phyloP scores from a whole-genome alignment of 257 asterid species.

The Avicennia marina region DNA sequence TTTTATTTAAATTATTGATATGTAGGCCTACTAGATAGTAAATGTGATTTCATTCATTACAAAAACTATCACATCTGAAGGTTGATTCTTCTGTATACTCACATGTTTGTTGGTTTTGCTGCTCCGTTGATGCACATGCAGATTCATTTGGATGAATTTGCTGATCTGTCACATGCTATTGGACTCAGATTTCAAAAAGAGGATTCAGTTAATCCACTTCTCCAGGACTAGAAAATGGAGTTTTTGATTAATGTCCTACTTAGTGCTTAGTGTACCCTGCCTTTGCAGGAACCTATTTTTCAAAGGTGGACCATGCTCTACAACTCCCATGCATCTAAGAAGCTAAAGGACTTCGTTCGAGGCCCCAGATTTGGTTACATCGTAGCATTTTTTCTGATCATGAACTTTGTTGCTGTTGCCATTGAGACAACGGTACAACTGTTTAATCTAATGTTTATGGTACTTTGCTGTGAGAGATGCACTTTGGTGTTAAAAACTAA shows the following conservation, averaged over 20 bases:
- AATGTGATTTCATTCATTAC: no score
- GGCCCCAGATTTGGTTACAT: conserved; percentile 65
- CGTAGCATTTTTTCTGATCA: conserved; percentile 51
- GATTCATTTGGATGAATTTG: conserved; percentile 85
- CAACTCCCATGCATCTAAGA: conserved; percentile 61
- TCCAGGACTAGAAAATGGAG: conserved; percentile 12
- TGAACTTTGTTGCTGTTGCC: conserved; percentile 80
- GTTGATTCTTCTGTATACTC: no score
- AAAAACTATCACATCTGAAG: no score
- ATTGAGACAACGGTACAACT: conserved; percentile 95
- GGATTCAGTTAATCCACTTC: conserved; percentile 53
- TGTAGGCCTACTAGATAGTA: no score
- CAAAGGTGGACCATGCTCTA: conserved; percentile 63
- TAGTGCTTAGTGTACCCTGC: conserved; percentile 9
- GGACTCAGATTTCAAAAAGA: conserved; percentile 93
- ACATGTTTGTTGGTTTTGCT: no score
- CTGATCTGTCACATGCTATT: conserved; percentile 81
- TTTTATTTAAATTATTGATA: no score
- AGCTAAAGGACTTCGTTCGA: conserved; percentile 60
- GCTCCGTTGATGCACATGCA: no score
- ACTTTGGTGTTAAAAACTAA: no score
- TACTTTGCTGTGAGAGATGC: no score
- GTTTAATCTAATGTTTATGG: no score
- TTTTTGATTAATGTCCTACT: conserved; percentile 10
- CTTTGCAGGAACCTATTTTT: conserved; percentile 68